Evolutionary conservation across 2,329 filamentous ascomycete species (phyloP).

Genomic region (Tolypocladium inflatum): DNA sequence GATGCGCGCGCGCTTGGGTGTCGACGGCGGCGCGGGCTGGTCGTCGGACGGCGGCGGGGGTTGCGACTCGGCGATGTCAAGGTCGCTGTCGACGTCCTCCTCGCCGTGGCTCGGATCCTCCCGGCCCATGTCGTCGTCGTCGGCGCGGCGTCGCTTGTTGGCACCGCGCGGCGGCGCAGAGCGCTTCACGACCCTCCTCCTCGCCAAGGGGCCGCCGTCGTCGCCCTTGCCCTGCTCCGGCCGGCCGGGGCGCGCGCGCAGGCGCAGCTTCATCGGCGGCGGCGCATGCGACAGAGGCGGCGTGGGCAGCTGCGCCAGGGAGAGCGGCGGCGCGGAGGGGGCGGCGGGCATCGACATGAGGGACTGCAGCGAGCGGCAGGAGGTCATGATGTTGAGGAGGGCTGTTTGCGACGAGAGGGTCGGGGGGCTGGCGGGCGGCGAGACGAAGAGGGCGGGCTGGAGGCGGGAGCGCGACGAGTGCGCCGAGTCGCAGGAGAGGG

Average conservation of each 20-base stretch:
- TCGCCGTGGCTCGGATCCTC: constrained; percentile 20
- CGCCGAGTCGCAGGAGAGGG: constrained; percentile 47
- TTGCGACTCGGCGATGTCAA: constrained; percentile 16
- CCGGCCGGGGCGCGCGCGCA: constrained; percentile 33
- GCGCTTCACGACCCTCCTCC: constrained; percentile 45
- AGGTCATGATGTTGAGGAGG: constrained; percentile 46
- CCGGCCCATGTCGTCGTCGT: constrained; percentile 36
- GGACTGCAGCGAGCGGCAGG: constrained; percentile 52
- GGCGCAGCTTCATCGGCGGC: constrained; percentile 43
- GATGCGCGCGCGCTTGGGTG: constrained; percentile 51
- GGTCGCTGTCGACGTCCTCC: constrained; percentile 24
- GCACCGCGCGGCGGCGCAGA: constrained; percentile 31
- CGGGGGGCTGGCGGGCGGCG: constrained; percentile 49
- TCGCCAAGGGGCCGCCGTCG: constrained; percentile 16
- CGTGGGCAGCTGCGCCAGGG: constrained; percentile 36
- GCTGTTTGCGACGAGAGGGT: constrained; percentile 33
- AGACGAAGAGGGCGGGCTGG: constrained; percentile 42
- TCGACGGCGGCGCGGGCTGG: constrained; percentile 30
- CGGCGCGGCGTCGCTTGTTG: constrained; percentile 43
- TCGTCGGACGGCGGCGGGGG: constrained; percentile 8
- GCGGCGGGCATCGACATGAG: constrained; percentile 34
- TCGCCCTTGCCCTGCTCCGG: constrained; percentile 5
- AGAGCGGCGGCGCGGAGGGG: constrained; percentile 20
- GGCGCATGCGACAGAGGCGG: constrained; percentile 45
- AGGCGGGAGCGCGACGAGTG: constrained; percentile 32